phyloP scores from a whole-genome alignment of 257 asterid genomes.

The Henckelia pumila region DNA sequence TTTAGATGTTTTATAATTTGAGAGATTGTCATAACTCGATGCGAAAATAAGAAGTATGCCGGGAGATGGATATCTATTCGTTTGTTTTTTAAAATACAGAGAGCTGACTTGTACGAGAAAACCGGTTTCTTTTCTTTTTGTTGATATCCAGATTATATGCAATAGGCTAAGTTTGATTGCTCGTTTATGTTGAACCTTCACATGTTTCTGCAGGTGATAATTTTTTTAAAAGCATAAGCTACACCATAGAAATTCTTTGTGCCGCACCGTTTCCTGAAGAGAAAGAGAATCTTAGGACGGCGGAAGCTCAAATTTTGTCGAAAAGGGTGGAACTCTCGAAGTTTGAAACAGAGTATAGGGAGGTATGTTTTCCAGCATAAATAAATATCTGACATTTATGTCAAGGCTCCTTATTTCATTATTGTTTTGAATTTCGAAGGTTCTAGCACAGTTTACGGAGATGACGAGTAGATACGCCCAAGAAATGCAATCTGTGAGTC shows the following conservation, averaged over 20 bases:
- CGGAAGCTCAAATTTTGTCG: constrained; percentile 82
- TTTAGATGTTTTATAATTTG: neutral
- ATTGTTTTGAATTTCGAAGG: constrained; percentile 40
- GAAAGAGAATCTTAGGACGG: constrained; percentile 73
- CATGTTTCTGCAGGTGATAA: constrained; percentile 68
- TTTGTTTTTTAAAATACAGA: neutral
- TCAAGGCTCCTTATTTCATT: constrained; percentile 19
- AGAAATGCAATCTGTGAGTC: constrained; percentile 94
- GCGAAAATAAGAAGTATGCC: neutral
- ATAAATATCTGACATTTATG: constrained; percentile 4
- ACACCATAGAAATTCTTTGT: constrained; percentile 82
- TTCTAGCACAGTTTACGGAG: constrained; percentile 89
- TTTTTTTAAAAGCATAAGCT: constrained; percentile 82
- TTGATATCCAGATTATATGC: neutral
- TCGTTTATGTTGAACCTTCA: constrained; percentile 21
- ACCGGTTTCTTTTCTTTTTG: neutral
- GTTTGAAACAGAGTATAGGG: constrained; percentile 91
- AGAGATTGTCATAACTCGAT: neutral
- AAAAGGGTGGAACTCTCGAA: constrained; percentile 89
- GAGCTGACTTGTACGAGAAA: neutral
- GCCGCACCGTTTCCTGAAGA: constrained; percentile 71
- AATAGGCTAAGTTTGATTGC: constrained; percentile 24
- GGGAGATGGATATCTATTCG: too few species aligned
- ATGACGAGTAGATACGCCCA: constrained; percentile 92
- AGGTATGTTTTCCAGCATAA: constrained; percentile 43